Base-by-base conservation (phyloP, 2,329 filamentous ascomycete species). In the Tolypocladium cylindrosporum region DNA sequence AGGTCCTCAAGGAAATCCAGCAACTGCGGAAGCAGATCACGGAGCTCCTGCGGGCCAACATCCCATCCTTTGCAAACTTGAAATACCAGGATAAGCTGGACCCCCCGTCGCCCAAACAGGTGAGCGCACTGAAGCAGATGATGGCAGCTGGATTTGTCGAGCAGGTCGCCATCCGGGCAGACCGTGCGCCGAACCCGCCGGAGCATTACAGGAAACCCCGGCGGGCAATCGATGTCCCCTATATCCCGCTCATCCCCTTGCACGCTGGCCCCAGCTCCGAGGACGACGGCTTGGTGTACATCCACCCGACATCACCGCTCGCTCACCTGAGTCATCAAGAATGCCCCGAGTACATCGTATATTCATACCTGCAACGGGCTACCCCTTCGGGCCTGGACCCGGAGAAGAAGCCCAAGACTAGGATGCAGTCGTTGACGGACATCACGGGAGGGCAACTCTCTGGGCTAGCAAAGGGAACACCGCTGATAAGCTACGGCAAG, bases 71-170 rank as follows among this genome's bases (percentile, higher is more conserved):
- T 72, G 82, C 70, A 69, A 85, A 68, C 76, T 81, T 77, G 40
- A 74, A 75, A 57, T 81, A 80, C 62, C 72, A 79, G 57, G 82
- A 85, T 37, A 80, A 78, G 64, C 76, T 88, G 3, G 76, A 80
- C 54, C 77, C 79, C 0, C 85, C 85, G 0, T 82, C 83, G 0
- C 75, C 85, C 8, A 88, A 86, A 63, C 87, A 91, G 67, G 77
- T 95, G 36, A 86, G 86, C 53, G 85, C 90, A 1, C 78, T 99
- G 36, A 96, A 95, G 71, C 90, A 97, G 69, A 95, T 97, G 75
- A 86, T 90, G 27, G 90, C 93, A 0, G 88, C 91, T 0, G 94
- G 93, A 1, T 97, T 97, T 75, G 85, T 97, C 67, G 94, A 99
- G 72, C 89, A 97, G 64, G 83, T 99, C 45, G 94, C 94, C 52